A percentile compares a stretch with the other conserved stretches of the same genome.
phyloP scores from a whole-genome alignment of 2,329 filamentous ascomycete species.

The Dothiorella sarmentorum region DNA sequence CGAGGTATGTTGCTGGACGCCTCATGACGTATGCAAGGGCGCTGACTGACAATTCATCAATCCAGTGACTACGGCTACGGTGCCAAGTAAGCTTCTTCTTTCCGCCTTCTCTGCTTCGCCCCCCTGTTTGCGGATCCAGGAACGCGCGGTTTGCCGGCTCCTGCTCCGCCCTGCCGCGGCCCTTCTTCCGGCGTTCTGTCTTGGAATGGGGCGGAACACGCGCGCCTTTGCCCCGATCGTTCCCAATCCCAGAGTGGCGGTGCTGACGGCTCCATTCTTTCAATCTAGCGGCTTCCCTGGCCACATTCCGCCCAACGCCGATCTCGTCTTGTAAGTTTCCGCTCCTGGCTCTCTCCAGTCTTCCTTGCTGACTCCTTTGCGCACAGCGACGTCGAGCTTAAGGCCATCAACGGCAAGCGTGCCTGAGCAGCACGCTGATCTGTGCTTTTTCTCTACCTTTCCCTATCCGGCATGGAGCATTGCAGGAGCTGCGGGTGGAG shows the following conservation, averaged over 20 bases:
- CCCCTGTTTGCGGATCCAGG: conserved; percentile 18
- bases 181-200: background rate
- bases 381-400: conserved; percentile 65
- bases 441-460: background rate
- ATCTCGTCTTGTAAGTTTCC: conserved; percentile 72
- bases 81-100: conserved; percentile 29
- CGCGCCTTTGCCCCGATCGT: background rate
- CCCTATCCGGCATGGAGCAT: background rate
- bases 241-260: conserved; percentile 3
- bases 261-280: conserved; percentile 24
- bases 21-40: conserved; percentile 20
- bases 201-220: too few species aligned
- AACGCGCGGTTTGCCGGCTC: conserved; percentile 1
- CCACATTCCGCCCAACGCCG: conserved; percentile 71
- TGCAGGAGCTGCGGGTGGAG: conserved; percentile 9
- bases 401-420: conserved; percentile 56
- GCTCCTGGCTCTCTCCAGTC: background rate
- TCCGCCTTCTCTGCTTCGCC: background rate
- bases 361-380: background rate
- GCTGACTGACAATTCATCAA: conserved; percentile 4
- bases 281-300: conserved; percentile 68
- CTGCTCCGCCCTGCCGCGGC: background rate
- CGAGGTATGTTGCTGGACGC: conserved; percentile 53
- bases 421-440: conserved; percentile 27
- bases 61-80: conserved; percentile 38